Conservation (phyloP, 352 stramenopile species). For the Pythium brassicae region DNA sequence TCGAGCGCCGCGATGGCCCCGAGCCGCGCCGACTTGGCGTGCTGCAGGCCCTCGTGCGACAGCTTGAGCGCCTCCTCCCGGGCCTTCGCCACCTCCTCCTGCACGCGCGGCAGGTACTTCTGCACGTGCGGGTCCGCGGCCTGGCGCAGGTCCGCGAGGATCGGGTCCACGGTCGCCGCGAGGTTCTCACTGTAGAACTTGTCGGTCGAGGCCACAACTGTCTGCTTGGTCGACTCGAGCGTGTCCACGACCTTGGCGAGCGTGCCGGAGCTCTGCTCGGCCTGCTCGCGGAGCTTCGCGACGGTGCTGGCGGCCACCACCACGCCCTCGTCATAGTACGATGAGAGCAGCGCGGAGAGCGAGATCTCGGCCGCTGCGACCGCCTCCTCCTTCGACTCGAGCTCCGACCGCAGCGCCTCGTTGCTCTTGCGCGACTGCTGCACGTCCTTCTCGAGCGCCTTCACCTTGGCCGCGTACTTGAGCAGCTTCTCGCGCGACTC, state of each 20-base stretch:
- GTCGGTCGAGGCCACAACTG: conserved; percentile 32
- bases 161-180: conserved; percentile 53
- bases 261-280: conserved; percentile 34
- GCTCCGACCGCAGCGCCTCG: conserved; percentile 43
- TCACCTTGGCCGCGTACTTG: conserved; percentile 31
- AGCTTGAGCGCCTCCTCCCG: conserved; percentile 30
- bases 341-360: conserved; percentile 60
- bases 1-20: conserved; percentile 52
- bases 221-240: conserved; percentile 43
- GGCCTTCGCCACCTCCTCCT: conserved; percentile 35
- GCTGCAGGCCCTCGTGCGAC: conserved; percentile 42
- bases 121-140: conserved; percentile 51
- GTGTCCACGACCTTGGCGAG: conserved; percentile 49
- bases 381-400: conserved; percentile 35
- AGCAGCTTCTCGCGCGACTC: conserved; percentile 23
- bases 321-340: conserved; percentile 79
- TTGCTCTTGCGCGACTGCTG: conserved; percentile 58
- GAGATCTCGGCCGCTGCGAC: conserved; percentile 34
- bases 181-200: conserved; percentile 72
- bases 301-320: conserved; percentile 37
- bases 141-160: conserved; percentile 45
- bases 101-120: conserved; percentile 47
- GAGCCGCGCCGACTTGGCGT: conserved; percentile 35
- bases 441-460: conserved; percentile 41
- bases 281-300: conserved; percentile 34